phyloP scores from a whole-genome alignment of 352 stramenopile genomes.

The Pythium aquatile region DNA sequence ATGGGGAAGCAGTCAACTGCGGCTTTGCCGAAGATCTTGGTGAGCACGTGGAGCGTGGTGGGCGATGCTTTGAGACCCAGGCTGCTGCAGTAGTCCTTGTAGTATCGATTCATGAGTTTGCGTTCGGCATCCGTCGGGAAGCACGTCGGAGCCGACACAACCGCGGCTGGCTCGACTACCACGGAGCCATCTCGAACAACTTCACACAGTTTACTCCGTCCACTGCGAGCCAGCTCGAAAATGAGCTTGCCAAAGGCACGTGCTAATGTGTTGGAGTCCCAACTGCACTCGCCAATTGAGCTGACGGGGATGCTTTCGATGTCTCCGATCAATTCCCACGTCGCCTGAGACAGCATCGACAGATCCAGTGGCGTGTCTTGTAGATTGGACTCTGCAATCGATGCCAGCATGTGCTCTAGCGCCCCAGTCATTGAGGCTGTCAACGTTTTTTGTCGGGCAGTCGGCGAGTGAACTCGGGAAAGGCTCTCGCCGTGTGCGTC shows the following conservation, averaged over 20 bases:
- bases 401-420: constrained; percentile 39
- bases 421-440: neutral
- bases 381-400: constrained; percentile 31
- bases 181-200: neutral
- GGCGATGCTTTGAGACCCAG: constrained; percentile 41
- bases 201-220: constrained; percentile 33
- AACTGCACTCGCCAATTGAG: neutral
- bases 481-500: neutral
- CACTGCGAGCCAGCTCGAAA: constrained; percentile 33
- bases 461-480: neutral
- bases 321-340: constrained; percentile 56
- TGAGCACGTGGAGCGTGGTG: constrained; percentile 49
- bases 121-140: constrained; percentile 33
- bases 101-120: constrained; percentile 64
- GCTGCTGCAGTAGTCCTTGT: constrained; percentile 51
- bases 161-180: neutral
- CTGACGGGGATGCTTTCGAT: constrained; percentile 25
- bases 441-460: neutral
- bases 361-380: constrained; percentile 36
- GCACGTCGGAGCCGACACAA: neutral
- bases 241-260: constrained; percentile 39
- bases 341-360: constrained; percentile 47
- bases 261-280: constrained; percentile 16
- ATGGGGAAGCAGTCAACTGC: constrained; percentile 52
- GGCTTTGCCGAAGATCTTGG: constrained; percentile 47